phyloP scores from a whole-genome alignment of 257 asterid genomes.

The Avicennia marina region DNA sequence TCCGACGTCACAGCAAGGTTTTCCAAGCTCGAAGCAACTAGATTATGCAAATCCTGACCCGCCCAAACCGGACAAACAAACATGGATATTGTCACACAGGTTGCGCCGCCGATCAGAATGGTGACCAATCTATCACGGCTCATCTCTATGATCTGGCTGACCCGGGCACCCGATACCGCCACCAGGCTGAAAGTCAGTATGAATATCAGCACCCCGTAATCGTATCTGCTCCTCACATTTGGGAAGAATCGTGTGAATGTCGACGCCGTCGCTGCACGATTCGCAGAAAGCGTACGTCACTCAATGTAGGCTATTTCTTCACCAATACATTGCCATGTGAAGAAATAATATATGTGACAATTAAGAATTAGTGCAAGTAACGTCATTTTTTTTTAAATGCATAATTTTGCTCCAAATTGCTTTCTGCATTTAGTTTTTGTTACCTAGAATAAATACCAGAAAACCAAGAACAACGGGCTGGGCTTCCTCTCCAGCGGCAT shows the following conservation, averaged over 20 bases:
- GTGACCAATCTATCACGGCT: conserved; percentile 67
- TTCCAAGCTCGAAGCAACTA: conserved; percentile 37
- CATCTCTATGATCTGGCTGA: conserved; percentile 37
- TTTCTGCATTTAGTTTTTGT: no score
- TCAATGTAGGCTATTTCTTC: no score
- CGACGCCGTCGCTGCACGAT: conserved; percentile 52
- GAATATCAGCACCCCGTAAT: conserved; percentile 68
- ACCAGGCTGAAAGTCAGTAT: conserved; percentile 71
- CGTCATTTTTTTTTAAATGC: no score
- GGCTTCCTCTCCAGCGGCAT: neutral
- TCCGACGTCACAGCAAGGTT: conserved; percentile 51
- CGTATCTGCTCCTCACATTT: conserved; percentile 52
- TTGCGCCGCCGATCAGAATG: conserved; percentile 51
- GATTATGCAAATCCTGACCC: conserved; percentile 65
- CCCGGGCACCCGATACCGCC: conserved; percentile 72
- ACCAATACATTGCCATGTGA: no score
- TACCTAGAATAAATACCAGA: neutral
- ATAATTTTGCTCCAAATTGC: no score
- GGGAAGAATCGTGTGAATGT: conserved; percentile 70
- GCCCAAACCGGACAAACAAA: conserved; percentile 81
- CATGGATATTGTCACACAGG: conserved; percentile 57
- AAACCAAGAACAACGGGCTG: neutral
- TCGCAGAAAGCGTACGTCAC: no score
- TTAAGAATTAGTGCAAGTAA: no score
- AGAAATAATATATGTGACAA: no score